phyloP scores from a whole-genome alignment of 2,329 filamentous ascomycete species.

The Tolypocladium sp. region DNA sequence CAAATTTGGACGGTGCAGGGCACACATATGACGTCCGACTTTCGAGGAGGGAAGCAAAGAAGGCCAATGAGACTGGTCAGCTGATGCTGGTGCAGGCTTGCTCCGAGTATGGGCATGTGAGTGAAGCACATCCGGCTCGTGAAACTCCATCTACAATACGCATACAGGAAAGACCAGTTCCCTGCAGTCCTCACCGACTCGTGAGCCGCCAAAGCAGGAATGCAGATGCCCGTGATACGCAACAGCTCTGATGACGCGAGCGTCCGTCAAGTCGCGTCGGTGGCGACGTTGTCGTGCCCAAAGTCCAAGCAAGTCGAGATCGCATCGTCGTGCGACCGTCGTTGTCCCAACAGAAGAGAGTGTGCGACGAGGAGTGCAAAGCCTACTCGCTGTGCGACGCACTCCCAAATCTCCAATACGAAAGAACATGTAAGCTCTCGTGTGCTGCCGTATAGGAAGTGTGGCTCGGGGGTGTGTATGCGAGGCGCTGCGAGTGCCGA shows the following conservation, averaged over 20 bases:
- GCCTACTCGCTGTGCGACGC: not conserved
- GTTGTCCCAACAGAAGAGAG: not conserved
- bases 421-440: not conserved
- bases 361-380: not conserved
- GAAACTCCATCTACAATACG: not conserved
- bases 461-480: not conserved
- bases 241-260: not conserved
- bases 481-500: not conserved
- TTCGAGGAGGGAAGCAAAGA: not conserved
- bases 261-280: not conserved
- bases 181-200: not conserved
- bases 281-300: not conserved
- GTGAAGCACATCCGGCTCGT: not conserved
- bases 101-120: not conserved
- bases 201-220: not conserved
- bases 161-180: not conserved
- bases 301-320: not conserved
- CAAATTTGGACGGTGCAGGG: not conserved
- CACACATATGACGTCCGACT: not conserved
- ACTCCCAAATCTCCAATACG: not conserved
- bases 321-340: not conserved
- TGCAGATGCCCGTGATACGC: not conserved
- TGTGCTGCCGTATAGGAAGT: not conserved
- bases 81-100: not conserved
- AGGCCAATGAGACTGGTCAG: too few relatives aligned